Conservation (phyloP, 2,329 filamentous ascomycete species). For the Penicillium sp. region DNA sequence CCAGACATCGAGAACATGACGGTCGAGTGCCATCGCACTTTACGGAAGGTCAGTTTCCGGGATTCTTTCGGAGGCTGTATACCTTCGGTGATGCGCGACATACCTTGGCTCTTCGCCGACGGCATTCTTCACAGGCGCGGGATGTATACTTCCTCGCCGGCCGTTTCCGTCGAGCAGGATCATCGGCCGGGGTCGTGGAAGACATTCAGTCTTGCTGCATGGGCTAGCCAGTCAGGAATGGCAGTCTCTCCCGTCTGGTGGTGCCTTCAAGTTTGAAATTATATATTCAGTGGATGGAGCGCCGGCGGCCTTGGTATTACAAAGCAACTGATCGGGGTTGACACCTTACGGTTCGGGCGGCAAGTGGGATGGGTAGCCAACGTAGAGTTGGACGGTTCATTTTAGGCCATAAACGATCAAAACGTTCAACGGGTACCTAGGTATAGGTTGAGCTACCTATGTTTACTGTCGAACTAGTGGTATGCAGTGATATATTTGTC, state of each 20-base stretch:
- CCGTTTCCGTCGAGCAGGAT: conserved; percentile 19
- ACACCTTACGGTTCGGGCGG: no score
- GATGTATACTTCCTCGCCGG: conserved; percentile 30
- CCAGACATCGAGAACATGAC: conserved; percentile 38
- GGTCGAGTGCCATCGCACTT: conserved; percentile 41
- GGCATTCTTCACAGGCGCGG: conserved; percentile 44
- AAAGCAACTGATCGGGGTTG: no score
- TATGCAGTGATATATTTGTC: no score
- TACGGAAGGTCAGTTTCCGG: neutral
- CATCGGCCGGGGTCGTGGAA: conserved; percentile 12
- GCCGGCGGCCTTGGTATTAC: no score
- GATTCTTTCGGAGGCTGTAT: neutral
- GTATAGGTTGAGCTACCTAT: no score
- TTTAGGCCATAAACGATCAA: no score
- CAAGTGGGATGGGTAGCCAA: no score
- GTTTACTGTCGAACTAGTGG: no score
- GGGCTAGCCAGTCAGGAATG: no score
- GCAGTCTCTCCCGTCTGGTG: neutral
- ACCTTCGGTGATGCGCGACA: neutral
- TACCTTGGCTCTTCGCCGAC: conserved; percentile 43
- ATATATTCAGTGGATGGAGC: neutral
- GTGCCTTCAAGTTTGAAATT: neutral
- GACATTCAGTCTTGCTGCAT: conserved; percentile 5
- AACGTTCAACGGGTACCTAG: no score
- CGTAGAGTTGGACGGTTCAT: no score